phyloP scores from a whole-genome alignment of 2,329 filamentous ascomycete species.

The Neopestalotiopsis clavispora region DNA sequence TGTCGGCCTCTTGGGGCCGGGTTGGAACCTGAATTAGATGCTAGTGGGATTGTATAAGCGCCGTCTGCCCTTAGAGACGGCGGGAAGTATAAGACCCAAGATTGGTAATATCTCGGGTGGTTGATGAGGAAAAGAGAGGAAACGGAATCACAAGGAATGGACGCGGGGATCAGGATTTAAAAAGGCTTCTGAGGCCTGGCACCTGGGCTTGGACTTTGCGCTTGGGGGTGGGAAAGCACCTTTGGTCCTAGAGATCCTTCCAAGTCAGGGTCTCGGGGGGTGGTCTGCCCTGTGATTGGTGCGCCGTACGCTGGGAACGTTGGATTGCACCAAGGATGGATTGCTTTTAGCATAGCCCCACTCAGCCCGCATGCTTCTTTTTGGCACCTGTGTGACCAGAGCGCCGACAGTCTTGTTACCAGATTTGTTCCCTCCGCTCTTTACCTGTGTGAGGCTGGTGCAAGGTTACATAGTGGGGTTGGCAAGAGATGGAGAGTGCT shows the following conservation, averaged over 20 bases:
- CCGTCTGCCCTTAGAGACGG: conserved; percentile 31
- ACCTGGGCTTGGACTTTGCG: background rate
- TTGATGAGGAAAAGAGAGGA: conserved; percentile 12
- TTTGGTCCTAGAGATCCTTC: background rate
- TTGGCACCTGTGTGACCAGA: background rate
- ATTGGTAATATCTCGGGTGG: conserved; percentile 18
- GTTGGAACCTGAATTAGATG: conserved; percentile 29
- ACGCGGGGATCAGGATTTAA: conserved; percentile 11
- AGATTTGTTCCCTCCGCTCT: background rate
- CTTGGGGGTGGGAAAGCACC: background rate
- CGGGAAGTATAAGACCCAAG: conserved; percentile 21
- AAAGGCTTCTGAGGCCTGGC: conserved; percentile 4
- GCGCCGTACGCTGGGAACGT: background rate
- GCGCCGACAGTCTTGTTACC: background rate
- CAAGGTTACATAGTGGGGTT: background rate
- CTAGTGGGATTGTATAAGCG: conserved; percentile 31
- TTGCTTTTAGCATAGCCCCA: conserved; percentile 2
- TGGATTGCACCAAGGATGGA: background rate
- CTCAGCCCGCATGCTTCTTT: background rate
- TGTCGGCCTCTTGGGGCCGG: conserved; percentile 36
- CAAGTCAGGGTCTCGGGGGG: background rate
- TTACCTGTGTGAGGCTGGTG: background rate
- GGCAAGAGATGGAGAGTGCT: background rate
- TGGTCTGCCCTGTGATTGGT: background rate
- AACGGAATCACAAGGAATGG: background rate